Evolutionary conservation across 768 basidiomycete species (phyloP).

Genomic region (Lactarius sanguifluus): DNA sequence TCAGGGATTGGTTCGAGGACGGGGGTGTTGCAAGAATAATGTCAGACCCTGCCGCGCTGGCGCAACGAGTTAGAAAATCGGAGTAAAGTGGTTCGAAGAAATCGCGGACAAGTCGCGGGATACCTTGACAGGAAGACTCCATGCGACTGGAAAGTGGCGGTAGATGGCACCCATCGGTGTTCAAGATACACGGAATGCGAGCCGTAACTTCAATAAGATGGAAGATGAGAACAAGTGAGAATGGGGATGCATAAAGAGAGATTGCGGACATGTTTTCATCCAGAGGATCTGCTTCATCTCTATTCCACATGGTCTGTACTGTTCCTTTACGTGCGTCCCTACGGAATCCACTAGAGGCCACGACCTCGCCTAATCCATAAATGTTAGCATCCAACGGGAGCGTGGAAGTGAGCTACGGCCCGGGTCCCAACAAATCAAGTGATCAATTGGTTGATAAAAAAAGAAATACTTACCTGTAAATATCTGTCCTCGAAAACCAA

Average conservation of each 20-base stretch:
- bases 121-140: slow-evolving; percentile 76
- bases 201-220: slow-evolving; percentile 52
- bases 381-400: slow-evolving; percentile 68
- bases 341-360: slow-evolving; percentile 67
- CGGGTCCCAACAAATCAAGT: neutral
- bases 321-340: slow-evolving; percentile 58
- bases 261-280: slow-evolving; percentile 61
- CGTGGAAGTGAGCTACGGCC: slow-evolving; percentile 55
- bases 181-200: slow-evolving; percentile 71
- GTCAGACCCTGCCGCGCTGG: slow-evolving; percentile 67
- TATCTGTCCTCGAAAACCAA: slow-evolving; percentile 81
- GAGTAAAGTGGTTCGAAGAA: slow-evolving; percentile 1
- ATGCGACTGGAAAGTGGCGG: slow-evolving; percentile 58
- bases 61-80: neutral
- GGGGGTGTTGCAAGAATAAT: slow-evolving; percentile 64
- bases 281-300: slow-evolving; percentile 60
- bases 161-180: slow-evolving; percentile 58
- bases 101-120: slow-evolving; percentile 14
- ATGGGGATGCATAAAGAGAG: neutral
- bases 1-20: slow-evolving; percentile 52
- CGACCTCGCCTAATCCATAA: slow-evolving; percentile 75
- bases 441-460: neutral
- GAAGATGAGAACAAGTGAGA: slow-evolving; percentile 5
- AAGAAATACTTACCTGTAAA: slow-evolving; percentile 51
- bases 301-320: slow-evolving; percentile 67